Base-by-base conservation (phyloP, 345 rosid genomes). In the Mangifera indica region DNA sequence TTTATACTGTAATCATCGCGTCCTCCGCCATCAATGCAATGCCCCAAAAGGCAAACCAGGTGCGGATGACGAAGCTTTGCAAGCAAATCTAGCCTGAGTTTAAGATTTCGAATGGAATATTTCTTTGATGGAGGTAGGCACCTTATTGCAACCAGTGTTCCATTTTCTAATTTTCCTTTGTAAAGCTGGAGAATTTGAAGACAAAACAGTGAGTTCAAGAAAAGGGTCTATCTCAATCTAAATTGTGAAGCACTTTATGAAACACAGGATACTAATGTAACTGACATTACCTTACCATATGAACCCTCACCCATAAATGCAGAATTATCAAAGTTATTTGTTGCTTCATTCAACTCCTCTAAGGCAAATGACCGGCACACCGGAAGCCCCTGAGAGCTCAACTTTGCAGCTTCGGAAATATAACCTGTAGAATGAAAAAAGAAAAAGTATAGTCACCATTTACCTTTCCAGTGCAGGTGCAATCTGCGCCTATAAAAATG, bases 41-140 rank as follows among this genome's bases (percentile, higher is more conserved):
- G 83, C 61, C 88, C 88, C 77, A 83, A 37, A 60, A 83, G 85
- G 82, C 88, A 85, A 55, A 83, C 86, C 82, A 85, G 60, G 71
- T 85, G 75, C 0, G 83, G 88, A 64, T 85, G 86, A 25, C 88
- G 82, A 69, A 81, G 86, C 81, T 71, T 85, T 59, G 85, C 75
- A 12, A 85, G 82, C 80, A 85, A 71, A 73, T 85, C 86, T 77
- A 85, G 57, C 69, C 88, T 77, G 52, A 85, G 76, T 54, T 78
- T 79, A 34, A 85, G 86, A 56, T 83, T 85, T 64, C 88, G 75
- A 54, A 61, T 73, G 0, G 88, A 46, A 67, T 72, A 85, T 71
- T 81, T 81, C 74, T 68, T 85, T 25, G 85, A 75, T 7, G 87
- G 75, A 64, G 83, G 83, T 29, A 83, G 54, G 74, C 86, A 81